Evolutionary conservation across 129 eudicot genomes (phyloP).

Genomic region (Heracleum sosnowskyi): DNA sequence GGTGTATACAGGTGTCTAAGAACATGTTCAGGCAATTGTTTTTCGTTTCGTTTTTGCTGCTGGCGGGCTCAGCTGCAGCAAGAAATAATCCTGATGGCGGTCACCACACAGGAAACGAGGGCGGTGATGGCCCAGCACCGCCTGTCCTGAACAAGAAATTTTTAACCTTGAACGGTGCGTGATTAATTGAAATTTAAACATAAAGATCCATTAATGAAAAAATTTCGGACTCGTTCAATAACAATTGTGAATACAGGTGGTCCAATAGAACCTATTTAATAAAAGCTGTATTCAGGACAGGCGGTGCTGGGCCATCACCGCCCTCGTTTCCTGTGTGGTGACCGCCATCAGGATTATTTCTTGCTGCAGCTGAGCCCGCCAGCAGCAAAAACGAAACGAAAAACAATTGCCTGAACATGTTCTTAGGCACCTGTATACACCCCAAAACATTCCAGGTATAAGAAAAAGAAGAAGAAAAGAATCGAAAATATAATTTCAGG

Average conservation of each 20-base stretch:
- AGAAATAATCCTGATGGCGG: constrained; percentile 8
- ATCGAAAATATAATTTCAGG: not conserved
- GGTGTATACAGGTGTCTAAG: constrained; percentile 18
- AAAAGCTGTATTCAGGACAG: constrained; percentile 2
- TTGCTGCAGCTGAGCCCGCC: constrained; percentile 28
- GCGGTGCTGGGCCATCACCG: not conserved
- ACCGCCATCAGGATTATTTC: constrained; percentile 6
- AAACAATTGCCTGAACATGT: constrained; percentile 44
- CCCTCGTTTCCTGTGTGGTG: constrained; percentile 1
- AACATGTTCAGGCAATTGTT: constrained; percentile 45
- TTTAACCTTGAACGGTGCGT: constrained; percentile 50
- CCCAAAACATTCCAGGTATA: not conserved
- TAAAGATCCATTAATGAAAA: not conserved
- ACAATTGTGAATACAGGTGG: constrained; percentile 28
- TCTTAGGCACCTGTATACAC: constrained; percentile 20
- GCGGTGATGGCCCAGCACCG: not conserved
- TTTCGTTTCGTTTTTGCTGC: constrained; percentile 33
- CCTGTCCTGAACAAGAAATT: constrained; percentile 34
- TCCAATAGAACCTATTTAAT: too few relatives aligned
- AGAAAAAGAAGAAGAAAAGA: not conserved
- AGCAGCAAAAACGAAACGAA: constrained; percentile 35
- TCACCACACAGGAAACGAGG: not conserved
- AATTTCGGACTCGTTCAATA: not conserved
- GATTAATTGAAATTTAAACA: not conserved
- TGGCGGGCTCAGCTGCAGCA: constrained; percentile 30